phyloP scores from a whole-genome alignment of 805 yeast species.

The Metschnikowia aberdeeniae region DNA sequence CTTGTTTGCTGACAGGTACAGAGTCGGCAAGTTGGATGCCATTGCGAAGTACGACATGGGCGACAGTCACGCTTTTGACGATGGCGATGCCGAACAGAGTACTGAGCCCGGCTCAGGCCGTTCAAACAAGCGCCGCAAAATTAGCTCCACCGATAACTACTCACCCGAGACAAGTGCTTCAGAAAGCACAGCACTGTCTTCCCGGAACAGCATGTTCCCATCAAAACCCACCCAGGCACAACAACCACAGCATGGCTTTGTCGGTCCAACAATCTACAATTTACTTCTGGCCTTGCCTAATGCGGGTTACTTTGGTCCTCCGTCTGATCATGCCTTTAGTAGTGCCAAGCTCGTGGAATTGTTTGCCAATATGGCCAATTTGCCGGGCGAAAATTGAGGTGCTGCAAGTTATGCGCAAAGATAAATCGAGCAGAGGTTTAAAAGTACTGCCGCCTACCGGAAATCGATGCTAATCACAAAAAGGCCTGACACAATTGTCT shows the following conservation, averaged over 20 bases:
- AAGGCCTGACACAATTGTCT: no score
- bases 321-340: constrained; percentile 50
- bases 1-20: constrained; percentile 38
- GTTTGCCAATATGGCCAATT: constrained; percentile 28
- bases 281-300: constrained; percentile 58
- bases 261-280: constrained; percentile 35
- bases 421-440: not conserved
- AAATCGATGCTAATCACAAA: no score
- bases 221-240: constrained; percentile 5
- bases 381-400: constrained; percentile 11
- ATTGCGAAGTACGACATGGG: constrained; percentile 37
- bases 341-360: constrained; percentile 47
- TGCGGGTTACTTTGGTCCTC: constrained; percentile 48
- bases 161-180: constrained; percentile 4
- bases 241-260: constrained; percentile 23
- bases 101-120: constrained; percentile 12
- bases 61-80: constrained; percentile 7
- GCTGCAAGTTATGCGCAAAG: no score
- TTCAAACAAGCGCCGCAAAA: constrained; percentile 6
- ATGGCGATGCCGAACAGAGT: constrained; percentile 13
- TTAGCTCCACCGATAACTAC: constrained; percentile 9
- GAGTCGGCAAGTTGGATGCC: constrained; percentile 33
- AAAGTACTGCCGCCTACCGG: no score
- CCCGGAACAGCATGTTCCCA: constrained; percentile 1
- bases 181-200: not conserved